Evolutionary conservation across 352 stramenopile species (phyloP), one percentile per base, ranked within the genome.

Genomic region (Pythium phragmiticola): DNA sequence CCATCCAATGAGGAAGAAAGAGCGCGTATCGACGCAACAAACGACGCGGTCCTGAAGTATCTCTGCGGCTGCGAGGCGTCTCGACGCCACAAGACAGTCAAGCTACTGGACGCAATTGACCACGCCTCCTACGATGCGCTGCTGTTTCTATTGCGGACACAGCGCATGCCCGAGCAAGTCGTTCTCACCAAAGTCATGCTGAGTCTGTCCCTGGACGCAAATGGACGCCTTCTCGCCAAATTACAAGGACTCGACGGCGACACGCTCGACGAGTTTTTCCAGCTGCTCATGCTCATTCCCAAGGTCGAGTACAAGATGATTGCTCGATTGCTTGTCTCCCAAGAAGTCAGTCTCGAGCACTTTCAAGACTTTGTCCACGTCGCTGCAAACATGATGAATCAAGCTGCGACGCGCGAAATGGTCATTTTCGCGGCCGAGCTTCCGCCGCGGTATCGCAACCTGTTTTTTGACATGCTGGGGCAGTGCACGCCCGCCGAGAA

Each of bases 321-420:
- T 3, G 68, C 79, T 0, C 85, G 84, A 21, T 48, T 90, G 26
- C 66, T 89, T 42, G 75, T 79, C 0, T 88, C 75, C 2, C 53
- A 66, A 34, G 71, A 88, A 39, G 70, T 89, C n/a, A 77, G 46
- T 7, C 30, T 61, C 1, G 30, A 72, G 0, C 73, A 88, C 28
- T 60, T 89, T 6, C 43, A 80, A 30, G 50, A 61, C 2, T 80
- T 90, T 36, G 59, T 87, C 14, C 73, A 74, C 2, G 74, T 90
- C 30, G 76, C 78, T 0, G 75, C 76, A 9, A 78, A 79, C 21
- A 80, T 90, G 69, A 87, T 86, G 80, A 90, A 89, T 57, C 80
- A 90, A 50, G 82, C 82, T 2, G 82, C 78, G 9, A 88, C 74
- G 17, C 76, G 82, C 34, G 82, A 89, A 42, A 69, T 88, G 16